A percentile compares a stretch with the other conserved stretches of the same genome.
These are phyloP conservation scores for Sordariomycetes sp. DNA, from an alignment of 2,329 filamentous ascomycete genomes.

Conservation along the genomic window DNA sequence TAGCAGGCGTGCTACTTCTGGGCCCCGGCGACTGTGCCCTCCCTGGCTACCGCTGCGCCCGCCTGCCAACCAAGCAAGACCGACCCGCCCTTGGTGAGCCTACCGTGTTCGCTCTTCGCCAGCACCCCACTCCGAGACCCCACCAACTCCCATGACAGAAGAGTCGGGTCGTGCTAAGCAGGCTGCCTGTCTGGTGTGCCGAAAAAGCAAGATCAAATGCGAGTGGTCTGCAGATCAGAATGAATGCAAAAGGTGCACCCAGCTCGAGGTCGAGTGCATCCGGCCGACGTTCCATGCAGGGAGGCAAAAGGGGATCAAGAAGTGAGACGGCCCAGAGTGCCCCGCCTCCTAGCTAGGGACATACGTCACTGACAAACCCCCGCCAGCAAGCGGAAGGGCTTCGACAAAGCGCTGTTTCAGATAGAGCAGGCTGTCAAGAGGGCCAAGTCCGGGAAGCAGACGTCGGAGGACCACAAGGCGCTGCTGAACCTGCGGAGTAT, in stretches of 20 bases:
- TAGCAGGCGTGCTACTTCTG: background rate
- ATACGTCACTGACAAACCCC: conserved; percentile 9
- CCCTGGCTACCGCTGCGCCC: background rate
- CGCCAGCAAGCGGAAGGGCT: conserved; percentile 54
- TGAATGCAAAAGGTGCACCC: conserved; percentile 47
- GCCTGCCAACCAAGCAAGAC: background rate
- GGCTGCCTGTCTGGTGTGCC: conserved; percentile 50
- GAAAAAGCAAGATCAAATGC: conserved; percentile 56
- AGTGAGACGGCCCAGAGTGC: conserved; percentile 29
- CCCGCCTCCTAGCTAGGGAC: background rate
- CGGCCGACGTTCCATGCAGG: conserved; percentile 63
- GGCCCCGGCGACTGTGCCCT: background rate
- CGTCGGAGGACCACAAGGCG: conserved; percentile 29
- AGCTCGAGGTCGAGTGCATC: conserved; percentile 46
- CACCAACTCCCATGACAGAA: background rate
- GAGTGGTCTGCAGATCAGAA: conserved; percentile 36
- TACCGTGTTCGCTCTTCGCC: background rate
- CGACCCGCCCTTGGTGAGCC: background rate
- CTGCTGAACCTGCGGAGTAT: conserved; percentile 27
- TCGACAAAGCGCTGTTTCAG: conserved; percentile 62
- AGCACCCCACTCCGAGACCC: background rate
- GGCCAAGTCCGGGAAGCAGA: conserved; percentile 30
- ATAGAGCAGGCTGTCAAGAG: conserved; percentile 57
- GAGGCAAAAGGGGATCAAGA: conserved; percentile 64
- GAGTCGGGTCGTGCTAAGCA: conserved; percentile 11